Base-by-base conservation (phyloP, 805 yeast species). In the Candida ipomoeae region DNA sequence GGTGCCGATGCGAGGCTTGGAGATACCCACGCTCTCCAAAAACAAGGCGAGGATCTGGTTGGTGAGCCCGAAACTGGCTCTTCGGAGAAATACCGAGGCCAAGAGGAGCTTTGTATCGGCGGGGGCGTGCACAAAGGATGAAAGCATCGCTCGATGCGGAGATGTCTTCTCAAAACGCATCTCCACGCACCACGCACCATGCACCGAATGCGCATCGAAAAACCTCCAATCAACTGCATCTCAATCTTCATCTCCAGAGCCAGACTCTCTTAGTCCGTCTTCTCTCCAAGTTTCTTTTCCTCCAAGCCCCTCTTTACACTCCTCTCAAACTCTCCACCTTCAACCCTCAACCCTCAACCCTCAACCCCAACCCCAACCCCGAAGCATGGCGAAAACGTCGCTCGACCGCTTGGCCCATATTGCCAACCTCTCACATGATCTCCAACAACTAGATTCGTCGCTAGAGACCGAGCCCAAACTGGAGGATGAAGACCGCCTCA, bases 11-110 rank as follows among this genome's bases (percentile, higher is more conserved):
- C 70, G 62, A 1, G 79, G 62, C 52, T 85, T 88, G 0, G 79
- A 59, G 40, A 85, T 74, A 3, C 74, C 77, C 7, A 86, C 63
- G 5, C 76, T 73, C 44, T 76, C 78, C 39, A 89, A 72, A 55
- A 82, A 87, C 10, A 87, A 73, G 0, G 91, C 84, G 41, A 89
- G 67, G 6, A 89, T 83, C 69, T 89, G 90, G 60, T 88, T 88
- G 13, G 92, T 84, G 48, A 85, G 69, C 3, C 96, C 95, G 61
- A 83, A 89, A 2, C 92, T 84, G 44, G 82, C 66, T 77, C 87
- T 75, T 26, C 96, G 73, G 15, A 87, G 69, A 56, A 86, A 83
- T 10, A 85, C 87, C 3, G 89, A 83, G 8, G 70, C 64, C 81
- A 92, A 80, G 38, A 89, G 76, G 15, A 87, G 62, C 51, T 81